Percentiles rank a stretch among this genome's conserved stretches.
phyloP scores from a whole-genome alignment of 768 basidiomycete genomes.

The Fistulinella prunicolor region DNA sequence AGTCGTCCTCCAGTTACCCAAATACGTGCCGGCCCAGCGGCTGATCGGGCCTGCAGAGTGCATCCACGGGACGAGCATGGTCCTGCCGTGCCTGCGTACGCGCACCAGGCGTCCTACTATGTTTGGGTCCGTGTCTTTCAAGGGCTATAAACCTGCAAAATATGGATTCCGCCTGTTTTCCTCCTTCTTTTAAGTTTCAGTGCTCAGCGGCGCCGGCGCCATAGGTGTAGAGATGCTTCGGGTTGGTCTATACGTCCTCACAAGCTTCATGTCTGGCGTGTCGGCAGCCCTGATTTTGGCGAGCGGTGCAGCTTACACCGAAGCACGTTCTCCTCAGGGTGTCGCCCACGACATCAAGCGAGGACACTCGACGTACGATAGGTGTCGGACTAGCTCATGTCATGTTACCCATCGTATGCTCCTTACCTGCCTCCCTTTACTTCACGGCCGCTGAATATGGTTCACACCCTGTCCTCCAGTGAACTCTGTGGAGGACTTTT shows the following conservation, averaged over 20 bases:
- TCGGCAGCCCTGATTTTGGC: conserved; percentile 19
- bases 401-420: conserved; percentile 61
- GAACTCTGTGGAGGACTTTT: conserved; percentile 56
- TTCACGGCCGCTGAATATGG: background rate
- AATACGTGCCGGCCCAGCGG: background rate
- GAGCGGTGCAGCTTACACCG: conserved; percentile 32
- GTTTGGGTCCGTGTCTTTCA: conserved; percentile 22
- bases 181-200: conserved; percentile 9
- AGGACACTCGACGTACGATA: conserved; percentile 63
- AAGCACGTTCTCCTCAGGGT: conserved; percentile 49
- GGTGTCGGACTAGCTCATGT: conserved; percentile 61
- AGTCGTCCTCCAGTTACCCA: background rate
- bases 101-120: conserved; percentile 18
- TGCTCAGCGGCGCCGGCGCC: conserved; percentile 13
- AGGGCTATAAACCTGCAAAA: conserved; percentile 22
- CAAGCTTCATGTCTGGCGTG: conserved; percentile 18
- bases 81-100: conserved; percentile 20
- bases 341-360: conserved; percentile 47
- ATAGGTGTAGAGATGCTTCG: conserved; percentile 20
- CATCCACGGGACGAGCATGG: conserved; percentile 7
- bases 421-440: background rate
- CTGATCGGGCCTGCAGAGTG: conserved; percentile 4
- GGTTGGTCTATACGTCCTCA: conserved; percentile 15
- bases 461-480: conserved; percentile 33
- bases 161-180: conserved; percentile 1